A percentile compares a stretch with the other conserved stretches of the same genome.
These are phyloP conservation scores for Colletotrichum cereale DNA, from an alignment of 2,329 filamentous ascomycete species.

Conservation along the genomic window DNA sequence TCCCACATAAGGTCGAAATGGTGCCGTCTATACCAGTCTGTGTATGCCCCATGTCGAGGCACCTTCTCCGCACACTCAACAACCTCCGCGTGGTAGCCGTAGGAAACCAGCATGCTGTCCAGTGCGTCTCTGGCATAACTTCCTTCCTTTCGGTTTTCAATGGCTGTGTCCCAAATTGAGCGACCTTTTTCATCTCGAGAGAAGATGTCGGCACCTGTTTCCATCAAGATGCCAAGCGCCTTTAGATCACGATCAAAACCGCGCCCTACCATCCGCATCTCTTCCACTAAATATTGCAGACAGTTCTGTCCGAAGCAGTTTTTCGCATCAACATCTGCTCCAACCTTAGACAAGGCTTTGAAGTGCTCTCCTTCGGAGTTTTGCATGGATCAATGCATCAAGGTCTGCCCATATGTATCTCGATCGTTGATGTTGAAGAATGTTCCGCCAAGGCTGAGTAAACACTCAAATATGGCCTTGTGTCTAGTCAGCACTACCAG, in stretches of 20 bases:
- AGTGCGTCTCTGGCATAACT: neutral
- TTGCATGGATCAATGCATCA: accelerated
- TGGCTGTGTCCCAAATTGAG: neutral
- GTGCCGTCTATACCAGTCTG: neutral
- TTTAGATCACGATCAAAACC: neutral
- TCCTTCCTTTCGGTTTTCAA: neutral
- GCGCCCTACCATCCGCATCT: neutral
- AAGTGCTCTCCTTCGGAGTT: neutral
- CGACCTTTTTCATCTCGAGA: neutral
- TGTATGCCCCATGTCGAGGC: neutral
- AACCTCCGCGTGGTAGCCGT: neutral
- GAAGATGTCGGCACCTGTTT: neutral
- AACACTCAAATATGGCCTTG: neutral
- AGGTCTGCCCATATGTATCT: neutral
- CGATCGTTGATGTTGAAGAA: neutral
- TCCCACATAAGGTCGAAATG: neutral
- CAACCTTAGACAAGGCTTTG: neutral
- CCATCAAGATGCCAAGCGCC: neutral
- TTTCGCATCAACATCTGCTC: neutral
- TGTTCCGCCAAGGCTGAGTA: neutral
- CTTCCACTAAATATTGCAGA: neutral
- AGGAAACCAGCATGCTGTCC: neutral
- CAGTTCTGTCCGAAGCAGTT: neutral
- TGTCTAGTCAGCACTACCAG: neutral
- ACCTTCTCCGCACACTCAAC: accelerated